Percentiles rank a stretch among this genome's conserved stretches.
phyloP scores from a whole-genome alignment of 129 eudicot genomes.

The Flaveria robusta region DNA sequence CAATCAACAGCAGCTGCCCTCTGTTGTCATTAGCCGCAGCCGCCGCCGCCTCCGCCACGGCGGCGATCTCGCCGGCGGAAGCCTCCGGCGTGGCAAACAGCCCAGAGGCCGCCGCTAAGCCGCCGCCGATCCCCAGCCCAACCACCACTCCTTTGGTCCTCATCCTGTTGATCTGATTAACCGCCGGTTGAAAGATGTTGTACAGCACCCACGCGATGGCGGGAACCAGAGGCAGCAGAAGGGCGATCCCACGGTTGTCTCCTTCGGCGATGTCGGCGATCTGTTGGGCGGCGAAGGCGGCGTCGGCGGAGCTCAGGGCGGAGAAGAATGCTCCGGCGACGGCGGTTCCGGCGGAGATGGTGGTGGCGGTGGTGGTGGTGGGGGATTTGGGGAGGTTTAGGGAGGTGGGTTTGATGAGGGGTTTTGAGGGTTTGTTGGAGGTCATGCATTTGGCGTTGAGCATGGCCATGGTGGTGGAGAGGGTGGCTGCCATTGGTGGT shows the following conservation, averaged over 20 bases:
- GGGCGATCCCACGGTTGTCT: constrained; percentile 85
- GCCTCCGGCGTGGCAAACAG: constrained; percentile 56
- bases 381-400: constrained; percentile 57
- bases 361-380: constrained; percentile 39
- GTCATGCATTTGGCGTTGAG: constrained; percentile 58
- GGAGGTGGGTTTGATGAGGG: constrained; percentile 38
- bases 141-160: constrained; percentile 59
- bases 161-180: constrained; percentile 83
- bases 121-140: constrained; percentile 79
- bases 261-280: constrained; percentile 78
- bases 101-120: constrained; percentile 62
- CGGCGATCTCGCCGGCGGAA: constrained; percentile 49
- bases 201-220: constrained; percentile 84
- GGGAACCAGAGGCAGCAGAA: constrained; percentile 69
- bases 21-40: constrained; percentile 56
- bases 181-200: constrained; percentile 85
- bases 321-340: constrained; percentile 81
- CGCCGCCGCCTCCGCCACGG: constrained; percentile 49
- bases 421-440: constrained; percentile 41
- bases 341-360: constrained; percentile 54
- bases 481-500: constrained; percentile 66
- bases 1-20: constrained; percentile 79
- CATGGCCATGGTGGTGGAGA: constrained; percentile 75
- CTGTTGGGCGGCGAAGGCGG: constrained; percentile 88
- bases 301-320: constrained; percentile 60